Percentiles rank a stretch among this genome's conserved stretches.
These are phyloP conservation scores for Amanita inopinata DNA, from an alignment of 768 basidiomycete genomes.

Conservation along the genomic window DNA sequence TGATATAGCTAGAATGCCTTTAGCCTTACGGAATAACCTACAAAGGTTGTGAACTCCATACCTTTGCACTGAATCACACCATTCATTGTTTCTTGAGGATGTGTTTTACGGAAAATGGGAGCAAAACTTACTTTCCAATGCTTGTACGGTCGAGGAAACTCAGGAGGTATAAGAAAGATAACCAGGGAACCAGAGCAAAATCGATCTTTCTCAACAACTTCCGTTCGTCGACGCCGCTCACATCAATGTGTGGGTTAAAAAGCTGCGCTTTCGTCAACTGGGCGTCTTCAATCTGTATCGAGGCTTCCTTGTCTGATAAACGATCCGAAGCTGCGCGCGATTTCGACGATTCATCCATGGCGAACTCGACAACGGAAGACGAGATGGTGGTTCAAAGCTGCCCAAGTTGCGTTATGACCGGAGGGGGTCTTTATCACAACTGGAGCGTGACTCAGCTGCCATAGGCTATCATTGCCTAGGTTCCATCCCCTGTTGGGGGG, in stretches of 20 bases:
- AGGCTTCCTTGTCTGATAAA: conserved; percentile 23
- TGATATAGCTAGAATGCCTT: conserved; percentile 43
- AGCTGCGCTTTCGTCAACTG: conserved; percentile 15
- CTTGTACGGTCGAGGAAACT: conserved; percentile 52
- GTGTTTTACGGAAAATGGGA: neutral
- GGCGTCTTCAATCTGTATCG: conserved; percentile 17
- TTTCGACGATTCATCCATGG: neutral
- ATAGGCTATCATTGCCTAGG: neutral
- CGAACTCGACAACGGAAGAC: neutral
- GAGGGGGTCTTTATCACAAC: neutral
- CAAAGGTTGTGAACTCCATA: neutral
- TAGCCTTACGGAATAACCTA: conserved; percentile 3
- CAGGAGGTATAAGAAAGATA: conserved; percentile 67
- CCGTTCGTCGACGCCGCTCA: conserved; percentile 55
- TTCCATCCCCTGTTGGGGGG: neutral
- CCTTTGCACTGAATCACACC: conserved; percentile 29
- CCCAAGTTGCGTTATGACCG: no score
- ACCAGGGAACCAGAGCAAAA: conserved; percentile 55
- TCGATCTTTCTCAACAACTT: conserved; percentile 66
- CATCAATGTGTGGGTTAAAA: conserved; percentile 44
- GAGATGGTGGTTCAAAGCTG: no score
- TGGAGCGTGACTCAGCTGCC: neutral
- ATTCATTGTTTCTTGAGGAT: conserved; percentile 1
- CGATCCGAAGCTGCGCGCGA: neutral
- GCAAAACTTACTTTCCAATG: conserved; percentile 36